Evolutionary conservation across 306 rosid species (phyloP).

Genomic region (Vicia faba): DNA sequence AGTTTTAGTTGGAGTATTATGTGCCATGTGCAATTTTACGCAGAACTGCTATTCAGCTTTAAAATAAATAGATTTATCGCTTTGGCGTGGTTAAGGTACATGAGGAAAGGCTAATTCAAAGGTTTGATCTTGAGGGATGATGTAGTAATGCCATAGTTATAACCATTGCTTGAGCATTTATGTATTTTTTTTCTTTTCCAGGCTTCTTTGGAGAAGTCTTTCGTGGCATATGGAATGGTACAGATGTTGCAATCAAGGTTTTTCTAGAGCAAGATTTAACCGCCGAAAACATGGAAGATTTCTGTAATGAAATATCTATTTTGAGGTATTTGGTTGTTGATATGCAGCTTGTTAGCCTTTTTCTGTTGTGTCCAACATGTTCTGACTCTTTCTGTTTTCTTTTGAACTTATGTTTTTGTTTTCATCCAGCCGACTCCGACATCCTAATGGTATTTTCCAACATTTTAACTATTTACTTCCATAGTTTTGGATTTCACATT

Average conservation of each 20-base stretch:
- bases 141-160: conserved; percentile 29
- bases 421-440: conserved; percentile 87
- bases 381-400: conserved; percentile 42
- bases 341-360: conserved; percentile 24
- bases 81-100: background rate
- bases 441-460: conserved; percentile 82
- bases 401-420: conserved; percentile 29
- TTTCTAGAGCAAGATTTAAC: conserved; percentile 96
- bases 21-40: conserved; percentile 12
- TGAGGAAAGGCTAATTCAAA: conserved; percentile 21
- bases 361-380: conserved; percentile 34
- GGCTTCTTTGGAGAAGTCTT: conserved; percentile 99
- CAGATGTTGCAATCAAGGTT: conserved; percentile 96
- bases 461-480: conserved; percentile 34
- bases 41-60: conserved; percentile 17
- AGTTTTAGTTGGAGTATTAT: conserved; percentile 11
- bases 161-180: conserved; percentile 30
- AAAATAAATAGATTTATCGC: conserved; percentile 17
- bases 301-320: conserved; percentile 95
- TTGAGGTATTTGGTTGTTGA: conserved; percentile 63
- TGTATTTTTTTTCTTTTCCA: conserved; percentile 41
- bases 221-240: conserved; percentile 96
- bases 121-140: conserved; percentile 21
- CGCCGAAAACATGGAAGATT: conserved; percentile 95
- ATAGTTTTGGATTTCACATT: conserved; percentile 31